These are phyloP conservation scores for Trypanosoma scelopori DNA, from an alignment of 208 protist species.

Conservation along the genomic window DNA sequence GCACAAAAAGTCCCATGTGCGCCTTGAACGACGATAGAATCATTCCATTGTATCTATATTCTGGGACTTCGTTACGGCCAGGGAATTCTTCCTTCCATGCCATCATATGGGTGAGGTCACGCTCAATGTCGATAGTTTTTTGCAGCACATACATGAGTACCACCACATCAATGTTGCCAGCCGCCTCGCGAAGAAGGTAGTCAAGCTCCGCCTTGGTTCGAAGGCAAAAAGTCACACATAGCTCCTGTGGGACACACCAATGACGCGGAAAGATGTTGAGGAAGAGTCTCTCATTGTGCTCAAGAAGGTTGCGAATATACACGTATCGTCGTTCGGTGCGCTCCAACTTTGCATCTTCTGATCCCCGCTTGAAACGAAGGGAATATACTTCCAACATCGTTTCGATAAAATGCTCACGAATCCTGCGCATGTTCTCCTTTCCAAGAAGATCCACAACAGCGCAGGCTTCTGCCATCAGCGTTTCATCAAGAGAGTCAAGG, in stretches of 20 bases:
- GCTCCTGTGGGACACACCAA: conserved; percentile 92
- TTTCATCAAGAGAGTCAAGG: conserved; percentile 69
- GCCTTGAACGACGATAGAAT: conserved; percentile 81
- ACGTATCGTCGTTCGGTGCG: conserved; percentile 92
- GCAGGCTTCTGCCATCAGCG: conserved; percentile 83
- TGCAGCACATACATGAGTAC: conserved; percentile 90
- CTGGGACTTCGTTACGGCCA: conserved; percentile 45
- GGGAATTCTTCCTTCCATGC: conserved; percentile 80
- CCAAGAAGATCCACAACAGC: conserved; percentile 87
- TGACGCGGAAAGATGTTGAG: conserved; percentile 81
- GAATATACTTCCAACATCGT: conserved; percentile 82
- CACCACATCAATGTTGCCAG: conserved; percentile 75
- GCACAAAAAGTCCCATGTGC: conserved; percentile 81
- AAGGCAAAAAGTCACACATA: conserved; percentile 91
- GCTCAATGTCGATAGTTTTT: conserved; percentile 93
- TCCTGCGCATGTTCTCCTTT: conserved; percentile 61
- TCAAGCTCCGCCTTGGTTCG: conserved; percentile 88
- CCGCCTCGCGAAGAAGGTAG: conserved; percentile 62
- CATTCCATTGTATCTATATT: conserved; percentile 84
- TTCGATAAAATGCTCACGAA: conserved; percentile 89
- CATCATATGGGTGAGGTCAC: conserved; percentile 82
- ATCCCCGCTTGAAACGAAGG: conserved; percentile 82
- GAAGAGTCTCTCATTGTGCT: conserved; percentile 79
- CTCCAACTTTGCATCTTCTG: conserved; percentile 85
- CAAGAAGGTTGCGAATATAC: conserved; percentile 80